These are phyloP conservation scores for Orbilia ellipsospora DNA, from an alignment of 2,329 filamentous ascomycete genomes.

Conservation along the genomic window DNA sequence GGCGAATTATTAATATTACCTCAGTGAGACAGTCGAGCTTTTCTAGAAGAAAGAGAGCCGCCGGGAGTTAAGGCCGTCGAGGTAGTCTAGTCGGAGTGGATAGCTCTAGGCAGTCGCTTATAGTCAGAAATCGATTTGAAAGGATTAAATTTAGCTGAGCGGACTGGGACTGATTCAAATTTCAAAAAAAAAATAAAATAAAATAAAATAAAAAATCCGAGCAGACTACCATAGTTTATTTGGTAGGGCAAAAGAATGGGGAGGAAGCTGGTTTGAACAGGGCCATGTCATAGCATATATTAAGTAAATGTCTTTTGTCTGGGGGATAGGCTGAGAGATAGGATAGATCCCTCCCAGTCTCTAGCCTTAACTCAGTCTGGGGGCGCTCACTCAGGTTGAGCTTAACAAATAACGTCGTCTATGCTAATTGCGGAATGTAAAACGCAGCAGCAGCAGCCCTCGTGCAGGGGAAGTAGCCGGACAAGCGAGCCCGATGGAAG, in stretches of 20 bases:
- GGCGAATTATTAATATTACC: slow-evolving; percentile 30
- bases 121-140: slow-evolving; percentile 33
- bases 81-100: slow-evolving; percentile 1
- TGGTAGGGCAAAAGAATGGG: slow-evolving; percentile 16
- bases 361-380: slow-evolving; percentile 21
- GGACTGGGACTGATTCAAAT: slow-evolving; percentile 23
- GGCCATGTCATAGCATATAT: slow-evolving; percentile 45
- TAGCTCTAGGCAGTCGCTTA: slow-evolving; percentile 47
- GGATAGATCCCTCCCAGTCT: neutral
- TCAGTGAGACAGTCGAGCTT: slow-evolving; percentile 31
- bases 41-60: slow-evolving; percentile 21
- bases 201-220: too few species aligned
- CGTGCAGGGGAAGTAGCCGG: slow-evolving; percentile 50
- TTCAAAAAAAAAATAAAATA: too few species aligned
- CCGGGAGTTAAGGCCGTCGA: slow-evolving; percentile 21
- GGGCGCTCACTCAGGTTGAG: slow-evolving; percentile 33
- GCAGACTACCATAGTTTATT: slow-evolving; percentile 2
- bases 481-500: slow-evolving; percentile 39
- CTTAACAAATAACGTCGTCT: slow-evolving; percentile 53
- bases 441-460: slow-evolving; percentile 49
- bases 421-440: slow-evolving; percentile 55
- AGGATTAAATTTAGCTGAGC: slow-evolving; percentile 43
- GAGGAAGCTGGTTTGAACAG: slow-evolving; percentile 35
- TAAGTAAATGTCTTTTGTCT: slow-evolving; percentile 27
- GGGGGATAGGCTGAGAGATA: slow-evolving; percentile 43